Conservation (phyloP, 441 rosid genomes). For the Brassica balearica region DNA sequence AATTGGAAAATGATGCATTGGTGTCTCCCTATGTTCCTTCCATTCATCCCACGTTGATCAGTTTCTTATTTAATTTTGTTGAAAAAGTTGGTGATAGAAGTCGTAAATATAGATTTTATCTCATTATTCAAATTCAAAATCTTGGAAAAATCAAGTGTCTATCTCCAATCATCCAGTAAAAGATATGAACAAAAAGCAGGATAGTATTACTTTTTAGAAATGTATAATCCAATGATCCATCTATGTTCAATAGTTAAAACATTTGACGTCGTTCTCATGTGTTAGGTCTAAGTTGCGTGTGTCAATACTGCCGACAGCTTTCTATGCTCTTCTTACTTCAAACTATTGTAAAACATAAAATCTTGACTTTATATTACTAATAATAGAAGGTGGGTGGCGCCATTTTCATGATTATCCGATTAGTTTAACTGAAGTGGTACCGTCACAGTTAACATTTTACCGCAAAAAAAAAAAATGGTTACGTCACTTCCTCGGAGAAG, state of each 20-base stretch:
- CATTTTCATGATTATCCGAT: slow-evolving; percentile 9
- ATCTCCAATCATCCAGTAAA: slow-evolving; percentile 1
- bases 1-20: slow-evolving; percentile 7
- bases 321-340: neutral
- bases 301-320: neutral
- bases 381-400: neutral
- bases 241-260: neutral
- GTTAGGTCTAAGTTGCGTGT: neutral
- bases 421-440: neutral
- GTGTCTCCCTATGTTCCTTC: slow-evolving; percentile 7
- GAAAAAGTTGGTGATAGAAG: slow-evolving; percentile 29
- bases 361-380: neutral
- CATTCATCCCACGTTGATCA: slow-evolving; percentile 1
- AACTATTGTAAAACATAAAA: neutral
- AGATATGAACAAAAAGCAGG: neutral
- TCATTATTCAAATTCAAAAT: slow-evolving; percentile 17
- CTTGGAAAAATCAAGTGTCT: neutral
- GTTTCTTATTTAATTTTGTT: slow-evolving; percentile 4
- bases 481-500: slow-evolving; percentile 3
- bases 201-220: slow-evolving; percentile 7
- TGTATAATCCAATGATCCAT: slow-evolving; percentile 10
- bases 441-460: neutral
- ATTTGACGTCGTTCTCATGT: slow-evolving; percentile 2
- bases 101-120: slow-evolving; percentile 11
- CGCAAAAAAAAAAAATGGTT: no score